Percentiles rank a stretch among this genome's conserved stretches.
Conservation (phyloP, 169 alveolate genomes). For the Plasmodium knowlesi region DNA sequence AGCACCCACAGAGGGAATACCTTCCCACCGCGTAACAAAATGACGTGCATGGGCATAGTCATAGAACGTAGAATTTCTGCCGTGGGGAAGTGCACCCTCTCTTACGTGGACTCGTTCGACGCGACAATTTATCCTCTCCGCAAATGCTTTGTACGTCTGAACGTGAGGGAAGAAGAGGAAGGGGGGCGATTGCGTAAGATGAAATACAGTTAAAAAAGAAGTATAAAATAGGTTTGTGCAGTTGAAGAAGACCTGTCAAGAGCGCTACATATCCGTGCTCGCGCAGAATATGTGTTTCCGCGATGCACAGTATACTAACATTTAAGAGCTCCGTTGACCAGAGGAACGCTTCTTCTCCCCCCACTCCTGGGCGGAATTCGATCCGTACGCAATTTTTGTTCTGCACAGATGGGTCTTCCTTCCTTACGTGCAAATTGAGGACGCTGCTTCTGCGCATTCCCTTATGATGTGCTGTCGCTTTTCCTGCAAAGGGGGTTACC, state of each 20-base stretch:
- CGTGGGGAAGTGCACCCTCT: neutral
- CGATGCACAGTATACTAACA: neutral
- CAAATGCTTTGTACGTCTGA: slow-evolving; percentile 39
- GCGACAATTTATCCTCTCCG: slow-evolving; percentile 24
- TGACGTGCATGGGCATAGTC: neutral
- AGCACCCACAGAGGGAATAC: neutral
- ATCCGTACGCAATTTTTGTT: slow-evolving; percentile 53
- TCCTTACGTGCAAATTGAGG: slow-evolving; percentile 5
- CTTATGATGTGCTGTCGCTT: neutral
- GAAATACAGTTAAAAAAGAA: neutral
- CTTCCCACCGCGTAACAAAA: neutral
- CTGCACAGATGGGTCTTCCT: neutral
- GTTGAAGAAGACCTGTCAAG: neutral
- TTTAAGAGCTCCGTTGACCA: slow-evolving; percentile 54
- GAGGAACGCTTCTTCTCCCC: slow-evolving; percentile 47
- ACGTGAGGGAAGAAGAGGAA: neutral
- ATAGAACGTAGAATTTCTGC: neutral
- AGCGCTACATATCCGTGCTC: neutral
- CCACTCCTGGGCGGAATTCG: slow-evolving; percentile 70
- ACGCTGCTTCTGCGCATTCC: neutral
- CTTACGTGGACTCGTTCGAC: slow-evolving; percentile 43
- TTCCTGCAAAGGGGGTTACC: slow-evolving; percentile 9
- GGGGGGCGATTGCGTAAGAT: neutral
- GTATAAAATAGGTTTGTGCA: neutral
- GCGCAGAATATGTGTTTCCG: too few relatives aligned